Evolutionary conservation across 495 filamentous ascomycete species (phyloP), one percentile per base, ranked within the genome.

Genomic region (Hapsidospora chrysogenum): DNA sequence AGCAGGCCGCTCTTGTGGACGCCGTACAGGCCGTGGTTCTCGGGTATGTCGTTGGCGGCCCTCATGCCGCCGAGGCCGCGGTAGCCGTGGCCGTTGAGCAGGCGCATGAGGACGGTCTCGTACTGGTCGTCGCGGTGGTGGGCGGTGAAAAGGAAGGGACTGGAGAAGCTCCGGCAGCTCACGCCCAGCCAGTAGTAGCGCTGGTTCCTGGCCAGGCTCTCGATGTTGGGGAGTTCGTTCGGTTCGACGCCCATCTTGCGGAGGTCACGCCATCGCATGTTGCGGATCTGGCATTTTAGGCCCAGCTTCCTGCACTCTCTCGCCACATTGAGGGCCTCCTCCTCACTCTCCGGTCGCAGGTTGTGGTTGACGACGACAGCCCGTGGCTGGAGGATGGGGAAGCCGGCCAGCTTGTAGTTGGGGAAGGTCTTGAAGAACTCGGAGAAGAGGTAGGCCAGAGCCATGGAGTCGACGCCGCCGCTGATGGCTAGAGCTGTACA

Each of bases 391-490:
- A 60, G 40, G 15, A 58, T 31, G 25, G 43, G 45, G 41, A 60
- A 50, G 38, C 60, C 56, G 9, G 46, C 45, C 15, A 65, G 35
- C 31, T 21, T 51, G 38, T 58, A 46, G 20, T 38, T 32, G 8
- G 29, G 16, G 19, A 43, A 29, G 36, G 4, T 41, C 39, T 17
- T 53, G 41, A 38, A 50, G 17, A 47, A 25, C 10, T 63, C 53
- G 26, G 50, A 51, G 41, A 74, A 85, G n/a, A 96, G 65, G 38
- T 58, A 68, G 28, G 85, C 83, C 25, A 97, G 60, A 15, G 86
- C 87, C 85, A 94, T 97, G 3, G 89, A 96, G 47, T 97, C 89
- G 10, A 89, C 80, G 11, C 89, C 89, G 5, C 89, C 89, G 51
- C 87, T 95, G 31, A 96, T 58, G 9, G 87, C 87, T 18, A 95